Base-by-base conservation (phyloP, 805 yeast genomes). In the Lipomyces oligophaga region DNA sequence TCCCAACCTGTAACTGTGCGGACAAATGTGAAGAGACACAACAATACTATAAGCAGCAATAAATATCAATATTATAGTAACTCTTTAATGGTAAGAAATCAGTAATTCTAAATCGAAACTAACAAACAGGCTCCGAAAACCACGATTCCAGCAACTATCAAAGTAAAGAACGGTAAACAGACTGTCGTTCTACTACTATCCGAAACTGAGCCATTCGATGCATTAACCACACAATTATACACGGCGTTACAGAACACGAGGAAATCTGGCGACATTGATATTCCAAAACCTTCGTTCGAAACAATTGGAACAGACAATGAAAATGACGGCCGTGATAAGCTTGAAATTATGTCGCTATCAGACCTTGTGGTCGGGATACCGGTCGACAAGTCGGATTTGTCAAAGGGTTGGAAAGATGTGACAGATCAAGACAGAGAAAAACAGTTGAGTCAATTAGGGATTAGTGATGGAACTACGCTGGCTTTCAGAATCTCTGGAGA, bases 261-360 rank as follows among this genome's bases (percentile, higher is more conserved):
- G n/a, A n/a, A 34, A 16, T n/a, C 27, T 7, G 24, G 11, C 19
- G 46, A 42, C 36, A 28, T 47, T 21, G 18, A 24, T 5, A 45
- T 50, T 21, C 55, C 55, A 10, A 38, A 34, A 26, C 52, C 55
- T 19, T 50, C 55, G 18, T 50, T 50, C 41, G 55, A 34, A 8
- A 45, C 55, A n/a, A 20, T 24, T 16, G 16, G 22, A n/a, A 22
- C 34, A 5, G 19, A 33, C n/a, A 33, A 25, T 11, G 36, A 5
- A 13, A 4, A 21, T 15, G 35, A 44, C 20, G 24, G 21, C 6
- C 25, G 7, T 13, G 10, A 20, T 20, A 22, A n/a, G n/a, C 22
- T 2, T 4, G 37, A 31, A 25, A 15, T 16, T 3, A 25, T 28
- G 34, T 5, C 28, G 18, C 34, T 40, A 21, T 33, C 32, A 11